phyloP scores from a whole-genome alignment of 768 basidiomycete species.

The Gloeostereum incarnatum region DNA sequence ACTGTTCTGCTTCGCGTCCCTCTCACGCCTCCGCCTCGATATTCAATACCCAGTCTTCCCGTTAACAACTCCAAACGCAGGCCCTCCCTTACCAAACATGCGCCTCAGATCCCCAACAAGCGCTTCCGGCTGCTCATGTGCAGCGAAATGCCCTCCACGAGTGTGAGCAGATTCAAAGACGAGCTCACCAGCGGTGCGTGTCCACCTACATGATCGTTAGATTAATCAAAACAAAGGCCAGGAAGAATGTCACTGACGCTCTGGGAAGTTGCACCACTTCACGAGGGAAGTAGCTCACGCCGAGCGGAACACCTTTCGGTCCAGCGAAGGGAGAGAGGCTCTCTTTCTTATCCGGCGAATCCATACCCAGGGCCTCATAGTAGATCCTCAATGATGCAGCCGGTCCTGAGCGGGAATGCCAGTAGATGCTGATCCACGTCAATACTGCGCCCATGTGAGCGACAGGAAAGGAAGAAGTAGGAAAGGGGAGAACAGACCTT shows the following conservation, averaged over 20 bases:
- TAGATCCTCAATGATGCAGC: not conserved
- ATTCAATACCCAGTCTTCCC: constrained; percentile 20
- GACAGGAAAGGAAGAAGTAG: constrained; percentile 11
- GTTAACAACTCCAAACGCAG: constrained; percentile 20
- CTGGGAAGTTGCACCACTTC: not conserved
- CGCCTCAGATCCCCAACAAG: constrained; percentile 13
- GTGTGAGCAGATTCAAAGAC: constrained; percentile 23
- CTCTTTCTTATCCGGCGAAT: too few species aligned
- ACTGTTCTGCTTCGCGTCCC: too few species aligned
- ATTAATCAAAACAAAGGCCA: too few species aligned
- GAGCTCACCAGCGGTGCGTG: constrained; percentile 12
- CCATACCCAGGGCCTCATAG: not conserved
- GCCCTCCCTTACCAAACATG: constrained; percentile 28
- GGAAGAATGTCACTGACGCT: not conserved
- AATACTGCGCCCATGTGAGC: constrained; percentile 11
- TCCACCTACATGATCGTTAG: too few species aligned
- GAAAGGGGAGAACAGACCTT: constrained; percentile 22
- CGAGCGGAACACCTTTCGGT: not conserved
- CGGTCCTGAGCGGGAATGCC: not conserved
- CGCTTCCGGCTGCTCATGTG: constrained; percentile 21
- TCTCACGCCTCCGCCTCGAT: too few species aligned
- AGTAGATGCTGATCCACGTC: not conserved
- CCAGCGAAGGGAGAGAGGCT: not conserved
- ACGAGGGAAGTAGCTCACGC: not conserved
- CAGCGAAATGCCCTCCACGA: constrained; percentile 29